Percentiles rank a stretch among this genome's conserved stretches.
These are phyloP conservation scores for Glonium stellatum DNA, from an alignment of 495 filamentous ascomycete genomes.

Conservation along the genomic window DNA sequence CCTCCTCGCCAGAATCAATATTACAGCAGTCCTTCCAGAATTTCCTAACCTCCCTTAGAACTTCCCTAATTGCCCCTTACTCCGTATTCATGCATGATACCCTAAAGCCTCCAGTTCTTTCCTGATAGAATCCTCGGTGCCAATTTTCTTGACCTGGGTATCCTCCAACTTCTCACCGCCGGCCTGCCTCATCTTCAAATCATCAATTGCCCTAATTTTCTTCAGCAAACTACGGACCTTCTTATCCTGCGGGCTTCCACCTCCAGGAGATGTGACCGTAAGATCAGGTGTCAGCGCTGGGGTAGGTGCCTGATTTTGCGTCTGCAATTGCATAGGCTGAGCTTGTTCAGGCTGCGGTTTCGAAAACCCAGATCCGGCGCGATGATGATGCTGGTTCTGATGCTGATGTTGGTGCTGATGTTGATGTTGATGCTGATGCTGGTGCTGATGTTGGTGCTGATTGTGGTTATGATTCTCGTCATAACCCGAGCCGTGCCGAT, in stretches of 20 bases:
- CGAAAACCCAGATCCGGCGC: background rate
- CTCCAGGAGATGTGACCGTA: slow-evolving; percentile 42
- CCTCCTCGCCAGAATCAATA: background rate
- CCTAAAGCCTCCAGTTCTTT: slow-evolving; percentile 70
- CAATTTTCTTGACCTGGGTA: slow-evolving; percentile 97
- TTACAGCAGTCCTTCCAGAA: too few relatives aligned
- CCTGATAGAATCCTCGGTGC: slow-evolving; percentile 72
- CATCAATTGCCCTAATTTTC: slow-evolving; percentile 95
- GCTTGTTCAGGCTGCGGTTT: slow-evolving; percentile 16
- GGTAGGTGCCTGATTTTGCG: slow-evolving; percentile 14
- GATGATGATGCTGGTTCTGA: slow-evolving; percentile 10
- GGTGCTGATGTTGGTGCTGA: slow-evolving; percentile 20
- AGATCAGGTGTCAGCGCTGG: slow-evolving; percentile 46
- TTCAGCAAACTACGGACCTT: slow-evolving; percentile 86
- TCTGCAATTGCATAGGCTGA: slow-evolving; percentile 13
- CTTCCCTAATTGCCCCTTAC: too few relatives aligned
- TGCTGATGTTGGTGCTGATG: slow-evolving; percentile 19
- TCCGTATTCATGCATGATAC: background rate
- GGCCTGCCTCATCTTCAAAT: slow-evolving; percentile 91
- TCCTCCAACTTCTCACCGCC: slow-evolving; percentile 94
- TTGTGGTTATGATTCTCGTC: slow-evolving; percentile 14
- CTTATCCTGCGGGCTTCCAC: slow-evolving; percentile 60
- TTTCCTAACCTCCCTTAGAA: too few relatives aligned
- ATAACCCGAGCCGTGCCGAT: slow-evolving; percentile 22
- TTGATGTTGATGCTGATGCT: slow-evolving; percentile 15